A percentile compares a stretch with the other conserved stretches of the same genome.
Conservation (phyloP, 208 protist genomes). For the Crithidia thermophila region DNA sequence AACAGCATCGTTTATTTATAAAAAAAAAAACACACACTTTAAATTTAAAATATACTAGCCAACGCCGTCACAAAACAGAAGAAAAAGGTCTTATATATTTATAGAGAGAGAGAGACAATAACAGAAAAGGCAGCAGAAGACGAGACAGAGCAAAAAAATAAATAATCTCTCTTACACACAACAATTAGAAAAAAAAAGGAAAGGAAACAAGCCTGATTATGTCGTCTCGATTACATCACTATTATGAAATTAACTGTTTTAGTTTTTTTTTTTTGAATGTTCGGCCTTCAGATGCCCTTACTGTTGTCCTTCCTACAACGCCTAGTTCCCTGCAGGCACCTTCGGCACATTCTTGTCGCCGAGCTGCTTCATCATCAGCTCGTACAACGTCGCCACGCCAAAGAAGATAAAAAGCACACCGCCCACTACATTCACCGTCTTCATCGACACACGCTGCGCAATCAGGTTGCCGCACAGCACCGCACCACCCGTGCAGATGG, state of each 20-base stretch:
- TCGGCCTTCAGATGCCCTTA: no score
- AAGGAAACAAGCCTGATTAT: conserved; percentile 16
- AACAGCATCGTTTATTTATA: no score
- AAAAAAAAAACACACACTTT: no score
- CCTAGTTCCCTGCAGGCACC: background rate
- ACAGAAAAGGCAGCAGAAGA: background rate
- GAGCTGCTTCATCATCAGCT: conserved; percentile 47
- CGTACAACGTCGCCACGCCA: conserved; percentile 61
- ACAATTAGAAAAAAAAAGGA: conserved; percentile 27
- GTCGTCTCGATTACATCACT: conserved; percentile 8
- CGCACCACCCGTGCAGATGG: conserved; percentile 94
- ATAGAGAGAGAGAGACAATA: no score
- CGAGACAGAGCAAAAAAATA: no score
- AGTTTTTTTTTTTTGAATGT: no score
- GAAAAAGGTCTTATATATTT: no score
- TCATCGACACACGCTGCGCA: conserved; percentile 76
- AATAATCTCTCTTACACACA: no score
- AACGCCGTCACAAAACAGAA: no score
- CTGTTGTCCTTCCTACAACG: no score
- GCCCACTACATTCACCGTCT: conserved; percentile 78
- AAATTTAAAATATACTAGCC: no score
- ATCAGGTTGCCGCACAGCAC: conserved; percentile 91
- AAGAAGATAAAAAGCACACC: conserved; percentile 88
- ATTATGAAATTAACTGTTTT: no score
- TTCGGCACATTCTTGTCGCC: conserved; percentile 32